These are phyloP conservation scores for Cutaneotrichosporon sp. DNA, from an alignment of 1,284 basidiomycete species.

Conservation along the genomic window DNA sequence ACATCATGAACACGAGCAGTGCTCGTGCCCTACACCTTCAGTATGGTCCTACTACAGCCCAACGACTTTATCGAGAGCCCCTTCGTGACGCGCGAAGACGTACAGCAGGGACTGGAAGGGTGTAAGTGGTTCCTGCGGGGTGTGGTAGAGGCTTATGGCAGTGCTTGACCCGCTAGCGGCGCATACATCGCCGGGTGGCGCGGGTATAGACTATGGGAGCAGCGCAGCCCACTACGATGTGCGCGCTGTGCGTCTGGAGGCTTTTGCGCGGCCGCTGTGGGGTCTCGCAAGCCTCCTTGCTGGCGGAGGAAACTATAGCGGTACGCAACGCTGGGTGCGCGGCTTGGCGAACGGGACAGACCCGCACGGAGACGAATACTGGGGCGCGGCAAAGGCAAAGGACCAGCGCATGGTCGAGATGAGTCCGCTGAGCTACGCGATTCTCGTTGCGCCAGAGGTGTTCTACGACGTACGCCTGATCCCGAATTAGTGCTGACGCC, in stretches of 20 bases:
- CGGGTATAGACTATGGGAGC: constrained; percentile 63
- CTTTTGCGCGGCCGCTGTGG: constrained; percentile 71
- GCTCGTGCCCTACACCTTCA: background rate
- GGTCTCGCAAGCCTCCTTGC: constrained; percentile 62
- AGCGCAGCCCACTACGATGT: constrained; percentile 73
- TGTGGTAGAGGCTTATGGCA: constrained; percentile 4
- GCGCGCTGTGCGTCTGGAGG: constrained; percentile 65
- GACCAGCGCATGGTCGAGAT: constrained; percentile 80
- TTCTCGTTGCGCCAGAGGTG: constrained; percentile 61
- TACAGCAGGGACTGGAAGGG: constrained; percentile 55
- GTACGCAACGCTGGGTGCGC: constrained; percentile 59
- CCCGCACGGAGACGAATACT: constrained; percentile 62
- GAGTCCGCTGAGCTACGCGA: constrained; percentile 66
- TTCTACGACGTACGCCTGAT: constrained; percentile 55
- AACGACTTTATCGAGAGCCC: constrained; percentile 52
- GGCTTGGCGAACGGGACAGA: constrained; percentile 65
- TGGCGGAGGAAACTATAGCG: constrained; percentile 55
- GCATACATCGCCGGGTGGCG: constrained; percentile 67
- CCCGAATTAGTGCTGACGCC: background rate
- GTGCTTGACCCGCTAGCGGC: constrained; percentile 62
- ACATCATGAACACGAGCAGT: too few relatives aligned
- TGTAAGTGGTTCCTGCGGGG: constrained; percentile 22
- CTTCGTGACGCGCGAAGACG: constrained; percentile 57
- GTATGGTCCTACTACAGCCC: constrained; percentile 27
- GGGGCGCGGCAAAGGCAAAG: constrained; percentile 67